Conservation (phyloP, 257 asterid species). For the Penstemon newberryi region DNA sequence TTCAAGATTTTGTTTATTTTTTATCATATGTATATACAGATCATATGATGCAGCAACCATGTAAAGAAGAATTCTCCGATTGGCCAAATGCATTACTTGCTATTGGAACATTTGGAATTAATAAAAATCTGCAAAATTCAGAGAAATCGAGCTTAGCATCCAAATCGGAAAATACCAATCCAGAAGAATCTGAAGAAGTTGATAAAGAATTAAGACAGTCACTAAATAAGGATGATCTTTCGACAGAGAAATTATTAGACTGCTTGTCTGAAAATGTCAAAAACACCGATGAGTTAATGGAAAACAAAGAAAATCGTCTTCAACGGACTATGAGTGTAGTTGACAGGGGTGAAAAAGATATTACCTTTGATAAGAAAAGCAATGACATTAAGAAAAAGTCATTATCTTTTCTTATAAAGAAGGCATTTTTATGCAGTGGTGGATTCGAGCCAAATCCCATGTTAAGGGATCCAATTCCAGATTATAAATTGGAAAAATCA, state of each 20-base stretch:
- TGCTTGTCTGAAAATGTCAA: constrained; percentile 35
- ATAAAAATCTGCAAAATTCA: constrained; percentile 28
- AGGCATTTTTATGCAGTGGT: constrained; percentile 48
- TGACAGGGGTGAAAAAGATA: constrained; percentile 33
- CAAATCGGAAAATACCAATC: constrained; percentile 17
- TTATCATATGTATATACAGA: constrained; percentile 9
- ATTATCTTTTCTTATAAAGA: constrained; percentile 51
- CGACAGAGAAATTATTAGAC: constrained; percentile 38
- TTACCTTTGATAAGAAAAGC: constrained; percentile 24
- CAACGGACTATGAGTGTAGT: constrained; percentile 32
- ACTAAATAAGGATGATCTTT: constrained; percentile 20
- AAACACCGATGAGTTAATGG: constrained; percentile 9
- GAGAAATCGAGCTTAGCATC: constrained; percentile 18
- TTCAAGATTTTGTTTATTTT: too few species aligned
- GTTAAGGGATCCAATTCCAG: constrained; percentile 46
- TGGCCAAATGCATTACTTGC: constrained; percentile 73
- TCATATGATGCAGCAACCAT: constrained; percentile 27
- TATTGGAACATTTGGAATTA: constrained; percentile 77
- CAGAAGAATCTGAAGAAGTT: constrained; percentile 36
- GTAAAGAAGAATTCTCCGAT: constrained; percentile 66
- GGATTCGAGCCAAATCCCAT: constrained; percentile 36
- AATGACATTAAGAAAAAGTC: constrained; percentile 48
- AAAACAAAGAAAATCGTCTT: constrained; percentile 19
- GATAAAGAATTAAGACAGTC: constrained; percentile 34
- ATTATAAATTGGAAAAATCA: constrained; percentile 48